Evolutionary conservation across 2,329 filamentous ascomycete species (phyloP).

Genomic region (Lecanoromycetidae sp.): DNA sequence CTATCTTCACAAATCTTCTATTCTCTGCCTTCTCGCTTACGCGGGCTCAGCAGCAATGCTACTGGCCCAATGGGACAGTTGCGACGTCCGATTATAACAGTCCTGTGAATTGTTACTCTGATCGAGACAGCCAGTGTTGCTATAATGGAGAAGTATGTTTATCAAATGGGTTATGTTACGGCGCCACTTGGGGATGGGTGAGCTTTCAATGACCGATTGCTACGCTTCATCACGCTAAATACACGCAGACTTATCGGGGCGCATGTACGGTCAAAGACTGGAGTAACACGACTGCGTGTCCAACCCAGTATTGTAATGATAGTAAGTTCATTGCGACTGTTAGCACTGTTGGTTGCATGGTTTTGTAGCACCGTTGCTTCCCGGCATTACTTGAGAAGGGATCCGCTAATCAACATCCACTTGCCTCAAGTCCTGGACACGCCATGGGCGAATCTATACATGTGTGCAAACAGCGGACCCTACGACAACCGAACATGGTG

Average conservation of each 20-base stretch:
- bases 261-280: constrained; percentile 10
- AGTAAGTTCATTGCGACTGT: constrained; percentile 1
- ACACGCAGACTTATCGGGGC: constrained; percentile 10
- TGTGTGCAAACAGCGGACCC: too few species aligned
- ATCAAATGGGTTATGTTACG: constrained; percentile 5
- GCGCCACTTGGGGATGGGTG: background rate
- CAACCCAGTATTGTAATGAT: constrained; percentile 5
- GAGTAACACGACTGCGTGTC: constrained; percentile 9
- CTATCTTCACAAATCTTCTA: too few species aligned
- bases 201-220: background rate
- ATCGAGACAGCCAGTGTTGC: constrained; percentile 5
- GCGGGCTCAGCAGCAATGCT: constrained; percentile 1
- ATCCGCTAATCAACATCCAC: too few species aligned
- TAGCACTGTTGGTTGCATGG: too few species aligned
- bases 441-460: too few species aligned
- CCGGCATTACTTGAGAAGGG: too few species aligned
- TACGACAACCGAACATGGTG: too few species aligned
- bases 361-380: too few species aligned
- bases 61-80: background rate
- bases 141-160: background rate
- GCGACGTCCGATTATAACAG: background rate
- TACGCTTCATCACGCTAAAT: too few species aligned
- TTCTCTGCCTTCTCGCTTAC: background rate
- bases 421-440: too few species aligned
- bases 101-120: background rate